phyloP scores from a whole-genome alignment of 192 early-diverging fungal species.

The Coemansia javaensis region DNA sequence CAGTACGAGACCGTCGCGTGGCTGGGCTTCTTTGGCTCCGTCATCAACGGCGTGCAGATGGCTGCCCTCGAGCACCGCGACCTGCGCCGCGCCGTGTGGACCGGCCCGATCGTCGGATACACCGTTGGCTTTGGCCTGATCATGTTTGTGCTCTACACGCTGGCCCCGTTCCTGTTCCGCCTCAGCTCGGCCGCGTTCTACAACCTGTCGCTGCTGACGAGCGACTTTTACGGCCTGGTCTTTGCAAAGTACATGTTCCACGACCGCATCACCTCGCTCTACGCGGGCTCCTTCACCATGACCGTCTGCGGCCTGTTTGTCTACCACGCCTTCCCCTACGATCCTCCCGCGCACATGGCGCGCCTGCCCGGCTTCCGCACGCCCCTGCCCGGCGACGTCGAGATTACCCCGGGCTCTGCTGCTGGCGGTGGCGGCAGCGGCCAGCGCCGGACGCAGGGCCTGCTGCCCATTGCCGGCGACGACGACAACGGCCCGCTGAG shows the following conservation, averaged over 20 bases:
- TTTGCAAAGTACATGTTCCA: conserved; percentile 70
- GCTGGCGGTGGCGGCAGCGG: too few relatives aligned
- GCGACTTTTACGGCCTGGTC: conserved; percentile 73
- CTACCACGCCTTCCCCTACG: conserved; percentile 61
- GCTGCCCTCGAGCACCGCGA: conserved; percentile 61
- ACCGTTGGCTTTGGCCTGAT: conserved; percentile 62
- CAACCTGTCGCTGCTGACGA: conserved; percentile 72
- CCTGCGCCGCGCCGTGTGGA: conserved; percentile 51
- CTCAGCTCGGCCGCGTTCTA: conserved; percentile 68
- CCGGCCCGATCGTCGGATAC: conserved; percentile 53
- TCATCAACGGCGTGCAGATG: conserved; percentile 71
- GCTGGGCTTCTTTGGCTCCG: conserved; percentile 66
- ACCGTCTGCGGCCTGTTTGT: conserved; percentile 63
- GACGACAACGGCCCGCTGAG: too few relatives aligned
- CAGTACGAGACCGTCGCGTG: conserved; percentile 72
- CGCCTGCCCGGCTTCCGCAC: conserved; percentile 37
- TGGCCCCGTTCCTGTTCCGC: conserved; percentile 69
- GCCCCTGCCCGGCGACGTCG: conserved; percentile 26
- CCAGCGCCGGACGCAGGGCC: too few relatives aligned
- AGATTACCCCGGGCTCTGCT: conserved; percentile 14
- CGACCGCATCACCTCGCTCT: conserved; percentile 55
- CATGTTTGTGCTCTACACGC: conserved; percentile 67
- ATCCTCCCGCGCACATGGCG: conserved; percentile 49
- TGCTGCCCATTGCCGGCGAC: too few relatives aligned
- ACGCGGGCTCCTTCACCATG: conserved; percentile 63